phyloP scores from a whole-genome alignment of 805 yeast genomes.

The Hanseniaspora lachancei region DNA sequence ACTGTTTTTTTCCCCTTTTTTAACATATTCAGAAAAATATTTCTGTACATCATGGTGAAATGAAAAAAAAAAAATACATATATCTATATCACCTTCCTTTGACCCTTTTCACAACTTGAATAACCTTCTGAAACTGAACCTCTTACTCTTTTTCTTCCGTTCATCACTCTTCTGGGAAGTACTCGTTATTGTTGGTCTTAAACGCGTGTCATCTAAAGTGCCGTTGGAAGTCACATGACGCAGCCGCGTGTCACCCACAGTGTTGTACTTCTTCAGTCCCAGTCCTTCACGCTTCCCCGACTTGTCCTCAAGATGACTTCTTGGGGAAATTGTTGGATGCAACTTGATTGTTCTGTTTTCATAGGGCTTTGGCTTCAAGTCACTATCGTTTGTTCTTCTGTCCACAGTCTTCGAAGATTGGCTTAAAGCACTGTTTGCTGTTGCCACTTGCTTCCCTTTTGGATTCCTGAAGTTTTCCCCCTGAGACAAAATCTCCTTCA shows the following conservation, averaged over 20 bases:
- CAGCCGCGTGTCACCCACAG: not conserved
- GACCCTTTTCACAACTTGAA: not conserved
- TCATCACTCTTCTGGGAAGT: not conserved
- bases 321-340: constrained; percentile 1
- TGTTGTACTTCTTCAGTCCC: not conserved
- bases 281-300: not conserved
- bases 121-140: not conserved
- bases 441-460: not conserved
- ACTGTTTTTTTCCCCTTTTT: too few relatives aligned
- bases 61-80: not conserved
- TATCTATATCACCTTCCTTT: not conserved
- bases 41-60: too few relatives aligned
- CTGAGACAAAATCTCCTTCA: constrained; percentile 8
- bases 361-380: not conserved
- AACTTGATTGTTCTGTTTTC: constrained; percentile 4
- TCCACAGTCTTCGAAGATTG: not conserved
- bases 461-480: constrained; percentile 1
- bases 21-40: too few relatives aligned
- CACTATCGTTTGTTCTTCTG: not conserved
- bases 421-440: not conserved
- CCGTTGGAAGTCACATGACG: not conserved
- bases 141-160: not conserved
- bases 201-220: not conserved
- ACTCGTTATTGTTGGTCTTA: not conserved
- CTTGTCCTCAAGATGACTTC: not conserved